Evolutionary conservation across 306 rosid genomes (phyloP), one percentile per base, ranked within the genome.

Genomic region (Castanopsis chinensis): DNA sequence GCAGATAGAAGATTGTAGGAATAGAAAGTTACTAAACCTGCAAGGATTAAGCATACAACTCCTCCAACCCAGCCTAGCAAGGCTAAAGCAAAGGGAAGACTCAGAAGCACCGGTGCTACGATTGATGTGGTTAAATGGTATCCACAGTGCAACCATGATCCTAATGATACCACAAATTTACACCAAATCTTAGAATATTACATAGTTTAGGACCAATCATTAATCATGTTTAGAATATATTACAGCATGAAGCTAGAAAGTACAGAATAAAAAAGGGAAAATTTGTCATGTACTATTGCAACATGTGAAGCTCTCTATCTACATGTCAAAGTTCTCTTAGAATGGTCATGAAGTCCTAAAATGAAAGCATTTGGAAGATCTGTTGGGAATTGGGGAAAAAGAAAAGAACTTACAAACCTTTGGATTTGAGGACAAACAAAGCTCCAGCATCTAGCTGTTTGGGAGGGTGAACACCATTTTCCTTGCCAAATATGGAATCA

Each of bases 361-460:
- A 4, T 27, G 17, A n/a, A 49, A 63, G 51, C 35, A 28, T 52
- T 19, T 49, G 59, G 25, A 20, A 28, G 45, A 37, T 37, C 45
- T 58, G 12, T n/a, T 58, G 64, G 27, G 13, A 33, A 37, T 37
- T 7, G 45, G 11, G 45, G 45, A 6, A 37, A 37, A 7, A 37
- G 45, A 37, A 37, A 43, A 30, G 6, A n/a, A 67, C 45, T 19
- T 15, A 54, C 63, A 70, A 17, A 93, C 98, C 98, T 89, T 55
- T 35, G 41, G 97, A 89, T 79, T 89, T 90, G 61, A 94, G 93
- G 72, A 94, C 98, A 55, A 94, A 92, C 59, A 89, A 65, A 76
- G 91, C 92, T 58, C 97, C 97, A 7, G 98, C 98, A 78, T 91
- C 98, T 11, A 89, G 83, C 77, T 87, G 85, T 32, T 75, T 61